A percentile compares a stretch with the other conserved stretches of the same genome.
These are phyloP conservation scores for Lecanicillium sp. DNA, from an alignment of 2,329 filamentous ascomycete genomes.

Conservation along the genomic window DNA sequence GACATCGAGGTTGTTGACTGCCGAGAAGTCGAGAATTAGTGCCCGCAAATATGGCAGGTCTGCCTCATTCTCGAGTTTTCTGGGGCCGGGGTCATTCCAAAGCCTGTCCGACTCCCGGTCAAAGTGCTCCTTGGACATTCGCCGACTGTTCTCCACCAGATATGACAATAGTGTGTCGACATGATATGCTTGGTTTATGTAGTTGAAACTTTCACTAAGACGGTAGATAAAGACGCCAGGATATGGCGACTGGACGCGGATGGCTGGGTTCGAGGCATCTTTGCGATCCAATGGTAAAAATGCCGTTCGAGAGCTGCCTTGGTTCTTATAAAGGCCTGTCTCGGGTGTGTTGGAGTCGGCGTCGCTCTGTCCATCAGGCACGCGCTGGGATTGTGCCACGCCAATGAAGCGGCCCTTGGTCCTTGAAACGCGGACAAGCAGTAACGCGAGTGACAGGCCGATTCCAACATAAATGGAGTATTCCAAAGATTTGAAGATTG, in stretches of 20 bases:
- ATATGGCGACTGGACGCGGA: slow-evolving; percentile 32
- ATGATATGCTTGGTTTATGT: slow-evolving; percentile 41
- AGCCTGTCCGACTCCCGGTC: slow-evolving; percentile 35
- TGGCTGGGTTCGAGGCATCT: slow-evolving; percentile 36
- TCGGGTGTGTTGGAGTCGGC: slow-evolving; percentile 1
- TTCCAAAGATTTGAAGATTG: slow-evolving; percentile 41
- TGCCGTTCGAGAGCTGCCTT: slow-evolving; percentile 4
- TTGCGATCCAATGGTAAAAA: slow-evolving; percentile 33
- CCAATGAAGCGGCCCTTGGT: slow-evolving; percentile 40
- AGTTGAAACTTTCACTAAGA: slow-evolving; percentile 43
- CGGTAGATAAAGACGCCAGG: slow-evolving; percentile 45
- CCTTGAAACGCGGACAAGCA: slow-evolving; percentile 37
- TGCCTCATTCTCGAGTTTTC: slow-evolving; percentile 14
- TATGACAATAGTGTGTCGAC: slow-evolving; percentile 31
- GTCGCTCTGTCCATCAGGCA: slow-evolving; percentile 3
- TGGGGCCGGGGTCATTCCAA: slow-evolving; percentile 45
- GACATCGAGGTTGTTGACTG: slow-evolving; percentile 49
- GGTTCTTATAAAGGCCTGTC: slow-evolving; percentile 2
- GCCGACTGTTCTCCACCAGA: slow-evolving; percentile 31
- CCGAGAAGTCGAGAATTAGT: slow-evolving; percentile 48
- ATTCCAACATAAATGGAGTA: slow-evolving; percentile 42
- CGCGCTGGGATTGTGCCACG: slow-evolving; percentile 17
- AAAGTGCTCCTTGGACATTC: slow-evolving; percentile 28
- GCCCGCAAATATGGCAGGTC: slow-evolving; percentile 40
- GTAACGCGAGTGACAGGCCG: slow-evolving; percentile 29